These are phyloP conservation scores for Sporisorium graminicola DNA, from an alignment of 1,284 basidiomycete species.

Conservation along the genomic window DNA sequence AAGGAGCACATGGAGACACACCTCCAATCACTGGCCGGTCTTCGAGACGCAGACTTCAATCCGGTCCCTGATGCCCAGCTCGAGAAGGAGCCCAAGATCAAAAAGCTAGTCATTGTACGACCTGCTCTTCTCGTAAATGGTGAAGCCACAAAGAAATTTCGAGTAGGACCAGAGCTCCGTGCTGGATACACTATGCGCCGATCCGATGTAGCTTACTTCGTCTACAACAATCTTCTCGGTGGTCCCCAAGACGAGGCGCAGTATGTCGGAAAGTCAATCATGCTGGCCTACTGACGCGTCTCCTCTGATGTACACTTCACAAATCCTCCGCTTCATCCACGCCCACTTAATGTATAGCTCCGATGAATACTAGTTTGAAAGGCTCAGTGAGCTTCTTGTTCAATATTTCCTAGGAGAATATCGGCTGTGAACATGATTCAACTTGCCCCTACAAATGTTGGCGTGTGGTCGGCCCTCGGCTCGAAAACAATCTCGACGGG, in stretches of 20 bases:
- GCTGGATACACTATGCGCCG: neutral
- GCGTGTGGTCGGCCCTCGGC: too few species aligned
- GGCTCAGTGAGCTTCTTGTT: too few species aligned
- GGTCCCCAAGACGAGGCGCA: neutral
- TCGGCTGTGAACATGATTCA: too few species aligned
- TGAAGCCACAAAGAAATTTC: neutral
- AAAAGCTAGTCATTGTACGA: neutral
- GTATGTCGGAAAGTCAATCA: neutral
- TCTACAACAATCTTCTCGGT: neutral
- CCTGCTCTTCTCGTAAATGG: neutral
- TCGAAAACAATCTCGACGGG: too few species aligned
- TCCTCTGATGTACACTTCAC: too few species aligned
- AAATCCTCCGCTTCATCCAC: too few species aligned
- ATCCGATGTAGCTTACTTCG: neutral
- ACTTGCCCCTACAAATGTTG: too few species aligned
- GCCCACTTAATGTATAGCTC: too few species aligned
- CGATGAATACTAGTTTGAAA: too few species aligned
- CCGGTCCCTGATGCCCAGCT: neutral
- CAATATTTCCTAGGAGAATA: too few species aligned
- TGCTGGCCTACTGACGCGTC: neutral
- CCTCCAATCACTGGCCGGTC: neutral
- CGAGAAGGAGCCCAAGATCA: conserved; percentile 1
- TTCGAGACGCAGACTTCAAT: neutral
- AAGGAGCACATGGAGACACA: neutral
- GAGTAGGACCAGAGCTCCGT: neutral